These are phyloP conservation scores for Lodderomyces parapsilosis DNA, from an alignment of 1,139 yeast species.

Conservation along the genomic window DNA sequence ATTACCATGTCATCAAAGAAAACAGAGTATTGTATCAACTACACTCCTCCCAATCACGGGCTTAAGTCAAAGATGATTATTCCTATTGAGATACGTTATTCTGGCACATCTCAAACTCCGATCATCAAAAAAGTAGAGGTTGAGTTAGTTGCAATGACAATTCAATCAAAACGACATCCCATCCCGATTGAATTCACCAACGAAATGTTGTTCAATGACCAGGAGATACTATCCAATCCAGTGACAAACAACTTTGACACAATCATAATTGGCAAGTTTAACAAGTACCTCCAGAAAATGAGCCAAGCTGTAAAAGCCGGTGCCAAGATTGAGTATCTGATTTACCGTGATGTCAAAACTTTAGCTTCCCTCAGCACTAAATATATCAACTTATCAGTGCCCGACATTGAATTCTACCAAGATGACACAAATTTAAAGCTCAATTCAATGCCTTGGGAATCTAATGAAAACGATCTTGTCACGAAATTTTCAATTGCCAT, in stretches of 20 bases:
- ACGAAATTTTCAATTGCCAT: constrained; percentile 28
- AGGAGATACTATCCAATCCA: constrained; percentile 21
- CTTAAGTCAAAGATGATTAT: constrained; percentile 25
- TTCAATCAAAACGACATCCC: constrained; percentile 33
- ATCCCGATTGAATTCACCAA: constrained; percentile 45
- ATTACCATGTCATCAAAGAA: constrained; percentile 40
- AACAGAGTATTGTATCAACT: constrained; percentile 26
- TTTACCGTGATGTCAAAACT: constrained; percentile 37
- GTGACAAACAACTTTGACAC: constrained; percentile 27
- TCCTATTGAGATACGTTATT: constrained; percentile 37
- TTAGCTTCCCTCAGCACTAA: constrained; percentile 36
- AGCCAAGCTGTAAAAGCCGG: constrained; percentile 30
- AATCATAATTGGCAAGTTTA: constrained; percentile 32
- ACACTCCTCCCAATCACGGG: constrained; percentile 32
- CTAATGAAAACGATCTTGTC: constrained; percentile 19
- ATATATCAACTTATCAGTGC: constrained; percentile 25
- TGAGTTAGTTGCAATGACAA: constrained; percentile 39
- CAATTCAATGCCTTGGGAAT: constrained; percentile 28
- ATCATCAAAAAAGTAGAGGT: constrained; percentile 33
- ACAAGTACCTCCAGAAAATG: constrained; percentile 27
- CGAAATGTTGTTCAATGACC: constrained; percentile 37
- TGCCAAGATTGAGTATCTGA: constrained; percentile 38
- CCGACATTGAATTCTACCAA: constrained; percentile 17
- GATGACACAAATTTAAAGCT: constrained; percentile 14
- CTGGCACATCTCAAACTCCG: constrained; percentile 15